Evolutionary conservation across 352 stramenopile species (phyloP).

Genomic region (Halophytophthora batemanensis): DNA sequence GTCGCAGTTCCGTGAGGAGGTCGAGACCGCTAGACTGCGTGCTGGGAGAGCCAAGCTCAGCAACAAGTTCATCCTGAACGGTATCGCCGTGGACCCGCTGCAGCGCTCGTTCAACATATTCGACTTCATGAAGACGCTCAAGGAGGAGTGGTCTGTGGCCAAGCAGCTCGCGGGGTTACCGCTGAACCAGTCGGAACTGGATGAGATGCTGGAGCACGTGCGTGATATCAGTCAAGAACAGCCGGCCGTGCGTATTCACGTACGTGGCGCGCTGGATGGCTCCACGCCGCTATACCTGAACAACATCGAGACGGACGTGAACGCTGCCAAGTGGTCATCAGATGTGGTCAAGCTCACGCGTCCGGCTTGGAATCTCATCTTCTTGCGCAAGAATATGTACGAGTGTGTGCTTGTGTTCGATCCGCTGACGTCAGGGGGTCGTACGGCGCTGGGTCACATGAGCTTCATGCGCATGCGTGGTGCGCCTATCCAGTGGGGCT

Average conservation of each 20-base stretch:
- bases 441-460: constrained; percentile 52
- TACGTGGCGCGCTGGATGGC: constrained; percentile 58
- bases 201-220: constrained; percentile 61
- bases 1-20: constrained; percentile 42
- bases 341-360: constrained; percentile 45
- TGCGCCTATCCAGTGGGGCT: constrained; percentile 70
- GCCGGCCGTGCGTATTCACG: constrained; percentile 51
- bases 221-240: constrained; percentile 45
- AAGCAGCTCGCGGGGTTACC: constrained; percentile 59
- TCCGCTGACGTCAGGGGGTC: constrained; percentile 46
- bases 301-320: constrained; percentile 72
- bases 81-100: constrained; percentile 74
- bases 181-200: constrained; percentile 41
- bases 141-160: constrained; percentile 72
- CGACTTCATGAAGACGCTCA: constrained; percentile 80
- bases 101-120: constrained; percentile 91
- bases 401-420: constrained; percentile 77
- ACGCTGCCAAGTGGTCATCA: constrained; percentile 42
- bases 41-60: constrained; percentile 29
- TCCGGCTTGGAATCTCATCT: constrained; percentile 80
- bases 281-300: constrained; percentile 75
- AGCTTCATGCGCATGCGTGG: constrained; percentile 68
- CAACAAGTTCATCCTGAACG: constrained; percentile 87
- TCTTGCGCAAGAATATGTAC: constrained; percentile 87
- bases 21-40: constrained; percentile 35